These are phyloP conservation scores for Clathrus columnatus DNA, from an alignment of 768 basidiomycete species.

Conservation along the genomic window DNA sequence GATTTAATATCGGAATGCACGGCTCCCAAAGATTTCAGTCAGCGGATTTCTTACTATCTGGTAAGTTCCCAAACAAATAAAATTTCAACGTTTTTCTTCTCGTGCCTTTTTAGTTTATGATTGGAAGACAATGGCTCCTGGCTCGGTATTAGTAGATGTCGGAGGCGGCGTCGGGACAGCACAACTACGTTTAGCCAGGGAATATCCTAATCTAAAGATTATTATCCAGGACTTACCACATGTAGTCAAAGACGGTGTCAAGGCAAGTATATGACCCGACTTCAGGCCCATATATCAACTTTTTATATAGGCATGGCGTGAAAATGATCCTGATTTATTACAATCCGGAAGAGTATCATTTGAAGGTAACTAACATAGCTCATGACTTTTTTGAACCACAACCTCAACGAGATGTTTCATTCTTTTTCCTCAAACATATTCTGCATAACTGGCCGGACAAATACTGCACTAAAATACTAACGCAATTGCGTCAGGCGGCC, in stretches of 20 bases:
- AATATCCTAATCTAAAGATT: conserved; percentile 19
- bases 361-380: conserved; percentile 11
- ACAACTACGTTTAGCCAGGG: conserved; percentile 17
- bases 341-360: conserved; percentile 7
- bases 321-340: neutral
- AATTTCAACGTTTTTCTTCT: neutral
- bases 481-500: conserved; percentile 22
- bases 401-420: conserved; percentile 18
- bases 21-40: conserved; percentile 15
- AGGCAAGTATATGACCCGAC: conserved; percentile 14
- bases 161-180: conserved; percentile 24
- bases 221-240: conserved; percentile 24
- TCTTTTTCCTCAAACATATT: conserved; percentile 24
- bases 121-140: conserved; percentile 17
- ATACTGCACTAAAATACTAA: conserved; percentile 17
- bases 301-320: conserved; percentile 10
- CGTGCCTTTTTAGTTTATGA: conserved; percentile 18
- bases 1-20: conserved; percentile 16
- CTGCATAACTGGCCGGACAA: conserved; percentile 27
- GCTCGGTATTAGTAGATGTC: conserved; percentile 26
- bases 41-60: conserved; percentile 12
- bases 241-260: conserved; percentile 18
- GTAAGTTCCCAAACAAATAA: conserved; percentile 3
- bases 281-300: neutral
- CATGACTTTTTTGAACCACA: conserved; percentile 23